These are phyloP conservation scores for Cladosporium phlei DNA, from an alignment of 2,329 filamentous ascomycete genomes.

Conservation along the genomic window DNA sequence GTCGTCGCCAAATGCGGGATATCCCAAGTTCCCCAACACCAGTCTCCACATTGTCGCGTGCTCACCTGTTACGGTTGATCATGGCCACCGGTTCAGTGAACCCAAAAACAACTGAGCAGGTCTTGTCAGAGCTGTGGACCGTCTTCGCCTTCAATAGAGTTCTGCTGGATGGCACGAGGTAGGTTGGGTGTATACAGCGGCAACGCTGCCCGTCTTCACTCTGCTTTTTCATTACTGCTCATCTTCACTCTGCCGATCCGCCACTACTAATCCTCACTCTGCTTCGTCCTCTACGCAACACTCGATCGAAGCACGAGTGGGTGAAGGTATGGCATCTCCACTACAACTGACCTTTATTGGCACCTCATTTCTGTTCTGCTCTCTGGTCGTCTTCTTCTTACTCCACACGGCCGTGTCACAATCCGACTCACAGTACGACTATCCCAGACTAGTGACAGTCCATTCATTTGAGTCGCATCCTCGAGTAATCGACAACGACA, in stretches of 20 bases:
- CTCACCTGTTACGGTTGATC: neutral
- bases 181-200: no score
- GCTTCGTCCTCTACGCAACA: neutral
- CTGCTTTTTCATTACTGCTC: no score
- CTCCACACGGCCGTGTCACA: neutral
- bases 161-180: no score
- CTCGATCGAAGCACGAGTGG: neutral
- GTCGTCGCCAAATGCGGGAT: neutral
- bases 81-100: no score
- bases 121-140: no score
- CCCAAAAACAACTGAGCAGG: no score
- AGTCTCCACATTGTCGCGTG: slow-evolving; percentile 1
- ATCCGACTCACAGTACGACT: neutral
- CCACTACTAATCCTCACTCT: neutral
- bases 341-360: neutral
- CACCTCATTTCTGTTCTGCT: slow-evolving; percentile 1
- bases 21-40: neutral
- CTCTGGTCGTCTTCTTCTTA: neutral
- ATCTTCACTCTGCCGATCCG: neutral
- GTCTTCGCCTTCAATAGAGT: no score
- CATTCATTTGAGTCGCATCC: slow-evolving; percentile 1
- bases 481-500: neutral
- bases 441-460: neutral
- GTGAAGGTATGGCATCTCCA: neutral
- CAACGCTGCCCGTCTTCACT: no score